Evolutionary conservation across 1,284 basidiomycete genomes (phyloP).

Genomic region (Pseudozyma flocculosa): DNA sequence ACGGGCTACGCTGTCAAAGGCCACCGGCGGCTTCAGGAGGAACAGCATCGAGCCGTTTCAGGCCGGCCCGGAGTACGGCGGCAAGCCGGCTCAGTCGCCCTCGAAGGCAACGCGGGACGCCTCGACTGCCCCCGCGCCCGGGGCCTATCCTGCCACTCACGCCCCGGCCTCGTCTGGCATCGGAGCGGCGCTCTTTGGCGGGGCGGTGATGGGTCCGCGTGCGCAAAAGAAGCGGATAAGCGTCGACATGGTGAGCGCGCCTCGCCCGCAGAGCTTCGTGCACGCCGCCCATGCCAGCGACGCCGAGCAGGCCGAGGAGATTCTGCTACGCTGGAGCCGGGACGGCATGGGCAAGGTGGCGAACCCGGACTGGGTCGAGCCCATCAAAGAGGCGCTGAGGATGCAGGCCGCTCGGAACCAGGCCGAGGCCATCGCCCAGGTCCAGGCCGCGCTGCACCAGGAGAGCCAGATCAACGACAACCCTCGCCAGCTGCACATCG

Average conservation of each 20-base stretch:
- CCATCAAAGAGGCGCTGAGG: constrained; percentile 80
- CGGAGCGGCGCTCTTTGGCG: constrained; percentile 24
- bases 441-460: constrained; percentile 58
- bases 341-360: constrained; percentile 80
- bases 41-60: constrained; percentile 22
- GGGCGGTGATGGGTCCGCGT: constrained; percentile 26
- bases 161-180: constrained; percentile 24
- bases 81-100: not conserved
- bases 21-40: constrained; percentile 35
- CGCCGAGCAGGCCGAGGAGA: constrained; percentile 83
- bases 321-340: constrained; percentile 84
- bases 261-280: constrained; percentile 40
- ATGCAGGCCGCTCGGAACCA: constrained; percentile 67
- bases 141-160: constrained; percentile 24
- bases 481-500: constrained; percentile 43
- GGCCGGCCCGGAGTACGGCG: constrained; percentile 28
- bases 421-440: constrained; percentile 78
- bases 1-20: constrained; percentile 39
- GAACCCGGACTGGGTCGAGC: constrained; percentile 70
- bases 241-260: constrained; percentile 48
- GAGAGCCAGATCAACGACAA: constrained; percentile 62
- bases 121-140: constrained; percentile 6
- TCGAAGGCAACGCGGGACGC: not conserved
- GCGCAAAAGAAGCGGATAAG: constrained; percentile 53
- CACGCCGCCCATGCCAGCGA: constrained; percentile 92